Conservation (phyloP, 495 filamentous ascomycete species). For the Podospora australis region DNA sequence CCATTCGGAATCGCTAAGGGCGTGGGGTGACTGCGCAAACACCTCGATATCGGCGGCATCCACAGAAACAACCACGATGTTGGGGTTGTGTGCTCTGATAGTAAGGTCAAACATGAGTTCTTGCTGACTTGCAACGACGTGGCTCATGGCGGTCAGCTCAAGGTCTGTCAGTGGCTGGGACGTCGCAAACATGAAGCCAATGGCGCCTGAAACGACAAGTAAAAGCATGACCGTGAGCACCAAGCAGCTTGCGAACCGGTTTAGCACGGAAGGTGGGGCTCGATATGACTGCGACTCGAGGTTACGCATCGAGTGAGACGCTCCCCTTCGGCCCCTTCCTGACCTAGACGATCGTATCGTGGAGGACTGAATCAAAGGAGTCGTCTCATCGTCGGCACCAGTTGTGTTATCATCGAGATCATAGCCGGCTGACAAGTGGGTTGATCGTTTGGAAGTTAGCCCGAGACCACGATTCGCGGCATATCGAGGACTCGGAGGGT, state of each 20-base stretch:
- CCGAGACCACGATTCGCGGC: slow-evolving; percentile 11
- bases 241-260: slow-evolving; percentile 72
- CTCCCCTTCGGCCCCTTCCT: slow-evolving; percentile 54
- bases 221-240: slow-evolving; percentile 68
- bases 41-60: slow-evolving; percentile 81
- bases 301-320: slow-evolving; percentile 56
- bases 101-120: slow-evolving; percentile 92
- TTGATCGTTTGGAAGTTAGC: slow-evolving; percentile 19
- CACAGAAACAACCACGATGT: slow-evolving; percentile 77
- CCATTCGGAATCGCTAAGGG: slow-evolving; percentile 66
- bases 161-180: slow-evolving; percentile 82
- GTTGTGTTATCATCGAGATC: slow-evolving; percentile 46
- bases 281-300: slow-evolving; percentile 68
- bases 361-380: slow-evolving; percentile 59
- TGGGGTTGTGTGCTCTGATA: slow-evolving; percentile 86
- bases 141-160: slow-evolving; percentile 66
- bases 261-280: slow-evolving; percentile 53
- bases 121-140: slow-evolving; percentile 88
- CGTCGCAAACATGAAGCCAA: slow-evolving; percentile 82
- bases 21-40: slow-evolving; percentile 85
- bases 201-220: slow-evolving; percentile 68
- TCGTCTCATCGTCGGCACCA: slow-evolving; percentile 85
- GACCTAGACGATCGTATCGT: slow-evolving; percentile 51
- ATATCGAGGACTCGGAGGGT: slow-evolving; percentile 49
- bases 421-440: slow-evolving; percentile 38